Percentiles rank a stretch among this genome's conserved stretches.
Conservation (phyloP, 23 red algal genomes). For the Rhodosorus marinus region DNA sequence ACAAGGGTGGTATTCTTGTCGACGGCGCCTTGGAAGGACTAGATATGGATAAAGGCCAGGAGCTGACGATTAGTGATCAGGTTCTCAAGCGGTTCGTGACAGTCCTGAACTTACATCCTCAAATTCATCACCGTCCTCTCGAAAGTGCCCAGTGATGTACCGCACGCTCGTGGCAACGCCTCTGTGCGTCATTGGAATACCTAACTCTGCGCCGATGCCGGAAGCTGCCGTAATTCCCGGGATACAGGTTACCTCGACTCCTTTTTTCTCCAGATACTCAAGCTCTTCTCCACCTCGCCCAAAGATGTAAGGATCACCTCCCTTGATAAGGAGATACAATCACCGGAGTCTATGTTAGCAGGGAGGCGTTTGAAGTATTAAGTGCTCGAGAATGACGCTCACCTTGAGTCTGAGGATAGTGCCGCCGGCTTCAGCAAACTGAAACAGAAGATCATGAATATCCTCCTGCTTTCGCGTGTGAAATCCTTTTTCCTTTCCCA, state of each 20-base stretch:
- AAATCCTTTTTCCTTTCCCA: constrained; percentile 32
- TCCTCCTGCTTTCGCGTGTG: constrained; percentile 34
- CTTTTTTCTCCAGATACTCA: constrained; percentile 13
- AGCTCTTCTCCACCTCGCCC: constrained; percentile 66
- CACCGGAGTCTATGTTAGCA: background rate
- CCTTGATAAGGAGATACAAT: constrained; percentile 76
- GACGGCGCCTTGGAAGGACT: constrained; percentile 1
- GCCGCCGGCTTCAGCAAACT: constrained; percentile 1
- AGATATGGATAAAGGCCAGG: too few species aligned
- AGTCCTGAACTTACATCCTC: too few species aligned
- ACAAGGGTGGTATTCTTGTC: constrained; percentile 17
- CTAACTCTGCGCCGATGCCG: constrained; percentile 28
- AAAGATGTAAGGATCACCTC: constrained; percentile 72
- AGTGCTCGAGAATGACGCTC: too few species aligned
- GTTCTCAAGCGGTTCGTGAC: too few species aligned
- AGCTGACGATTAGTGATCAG: too few species aligned
- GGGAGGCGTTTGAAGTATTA: too few species aligned
- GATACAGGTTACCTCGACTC: constrained; percentile 6
- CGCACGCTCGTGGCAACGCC: constrained; percentile 11
- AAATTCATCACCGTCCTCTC: background rate
- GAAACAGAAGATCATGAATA: constrained; percentile 25
- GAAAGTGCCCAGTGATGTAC: constrained; percentile 35
- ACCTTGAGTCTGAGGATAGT: too few species aligned
- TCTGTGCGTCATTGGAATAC: constrained; percentile 27
- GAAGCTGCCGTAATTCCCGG: constrained; percentile 46